Base-by-base conservation (phyloP, 2,329 filamentous ascomycete genomes). In the Magnaporthiopsis poae region DNA sequence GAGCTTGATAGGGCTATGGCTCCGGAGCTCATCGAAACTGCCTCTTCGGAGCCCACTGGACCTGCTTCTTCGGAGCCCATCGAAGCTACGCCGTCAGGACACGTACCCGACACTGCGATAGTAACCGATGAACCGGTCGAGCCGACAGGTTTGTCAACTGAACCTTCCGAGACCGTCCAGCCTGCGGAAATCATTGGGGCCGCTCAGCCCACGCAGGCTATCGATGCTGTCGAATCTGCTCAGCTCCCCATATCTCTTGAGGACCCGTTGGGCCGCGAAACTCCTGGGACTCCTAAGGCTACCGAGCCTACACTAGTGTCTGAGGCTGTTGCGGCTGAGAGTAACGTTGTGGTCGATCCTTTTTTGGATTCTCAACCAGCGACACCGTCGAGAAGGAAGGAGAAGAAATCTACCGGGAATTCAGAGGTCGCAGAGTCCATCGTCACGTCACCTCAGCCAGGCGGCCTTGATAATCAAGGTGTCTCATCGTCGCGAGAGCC, bases 331-430 rank as follows among this genome's bases (percentile, higher is more conserved):
- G 46, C 18, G 8, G 18, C n/a, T 21, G 46, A n/a, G 21, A 25
- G 21, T 56, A 8, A 25, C 8, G 13, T n/a, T 11, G 18, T 25
- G 46, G 46, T 3, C 46, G n/a, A 25, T 56, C 39, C 3, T 1
- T 46, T 18, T 11, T 18, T 18, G 21, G 25, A 61, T 31, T 29
- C 18, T 9, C 60, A 27, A 8, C 63, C 63, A n/a, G 63, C 9
- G 29, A n/a, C 35, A n/a, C 29, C 63, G 13, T 25, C 63, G 2
- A 60, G 62, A 36, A 67, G 61, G 60, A 67, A 67, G 59, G 63
- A 56, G 18, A 62, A 61, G 25, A 66, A 56, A 25, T 15, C 63
- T 61, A n/a, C 25, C 56, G 9, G 21, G 31, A 5, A 18, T 7
- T 27, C 56, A 11, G 62, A 59, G 21, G 46, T 25, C 21, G 46